Evolutionary conservation across 2,329 filamentous ascomycete genomes (phyloP).

Genomic region (Xylariaceae sp.): DNA sequence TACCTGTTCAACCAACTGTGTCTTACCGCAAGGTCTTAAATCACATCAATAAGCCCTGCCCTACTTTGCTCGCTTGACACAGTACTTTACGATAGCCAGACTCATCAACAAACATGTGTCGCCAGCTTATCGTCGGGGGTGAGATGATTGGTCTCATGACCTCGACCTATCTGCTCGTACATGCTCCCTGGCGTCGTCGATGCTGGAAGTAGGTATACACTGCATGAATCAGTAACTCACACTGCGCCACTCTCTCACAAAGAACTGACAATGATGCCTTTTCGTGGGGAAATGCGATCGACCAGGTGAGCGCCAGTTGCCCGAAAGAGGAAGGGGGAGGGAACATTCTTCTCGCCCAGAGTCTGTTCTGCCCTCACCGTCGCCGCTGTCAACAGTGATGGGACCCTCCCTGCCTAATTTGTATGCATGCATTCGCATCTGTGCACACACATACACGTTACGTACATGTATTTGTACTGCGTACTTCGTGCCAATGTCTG

Average conservation of each 20-base stretch:
- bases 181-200: too few relatives aligned
- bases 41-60: neutral
- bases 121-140: neutral
- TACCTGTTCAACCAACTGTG: neutral
- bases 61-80: too few relatives aligned
- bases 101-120: neutral
- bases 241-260: slow-evolving; percentile 11
- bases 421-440: slow-evolving; percentile 4
- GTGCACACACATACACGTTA: neutral
- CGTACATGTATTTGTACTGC: neutral
- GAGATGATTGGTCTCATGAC: neutral
- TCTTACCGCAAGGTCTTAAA: neutral
- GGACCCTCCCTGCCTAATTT: neutral
- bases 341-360: slow-evolving; percentile 1
- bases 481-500: neutral
- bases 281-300: slow-evolving; percentile 3
- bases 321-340: slow-evolving; percentile 13
- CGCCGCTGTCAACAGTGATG: slow-evolving; percentile 3
- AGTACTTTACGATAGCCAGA: too few relatives aligned
- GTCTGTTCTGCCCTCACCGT: slow-evolving; percentile 1
- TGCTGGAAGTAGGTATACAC: neutral
- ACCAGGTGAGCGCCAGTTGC: neutral
- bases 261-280: neutral
- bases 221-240: neutral
- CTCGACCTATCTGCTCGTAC: neutral